Percentiles rank a stretch among this genome's conserved stretches.
phyloP scores from a whole-genome alignment of 345 rosid genomes.

The Populus deltoides region DNA sequence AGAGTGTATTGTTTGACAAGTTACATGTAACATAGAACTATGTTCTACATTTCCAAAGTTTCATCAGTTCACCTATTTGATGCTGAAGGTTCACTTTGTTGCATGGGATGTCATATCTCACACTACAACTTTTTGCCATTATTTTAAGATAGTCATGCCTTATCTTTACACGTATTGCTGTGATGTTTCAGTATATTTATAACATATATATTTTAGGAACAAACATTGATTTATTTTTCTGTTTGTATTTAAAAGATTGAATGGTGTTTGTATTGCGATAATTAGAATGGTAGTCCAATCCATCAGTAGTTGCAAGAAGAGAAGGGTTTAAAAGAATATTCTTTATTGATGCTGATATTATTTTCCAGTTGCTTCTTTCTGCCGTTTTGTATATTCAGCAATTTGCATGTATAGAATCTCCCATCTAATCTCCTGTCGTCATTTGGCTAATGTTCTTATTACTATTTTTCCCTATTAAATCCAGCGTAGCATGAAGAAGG shows the following conservation, averaged over 20 bases:
- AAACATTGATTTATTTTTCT: no score
- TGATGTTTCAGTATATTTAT: no score
- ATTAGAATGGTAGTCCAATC: background rate
- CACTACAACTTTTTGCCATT: background rate
- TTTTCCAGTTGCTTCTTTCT: background rate
- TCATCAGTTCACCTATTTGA: background rate
- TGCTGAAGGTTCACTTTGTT: background rate
- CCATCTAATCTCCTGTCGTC: background rate
- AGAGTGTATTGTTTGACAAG: background rate
- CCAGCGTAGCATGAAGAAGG: conserved; percentile 72
- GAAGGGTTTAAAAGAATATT: background rate
- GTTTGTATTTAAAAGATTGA: background rate
- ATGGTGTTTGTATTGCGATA: background rate
- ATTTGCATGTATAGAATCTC: background rate
- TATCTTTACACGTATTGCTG: no score
- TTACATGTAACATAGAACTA: background rate
- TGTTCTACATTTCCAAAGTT: background rate
- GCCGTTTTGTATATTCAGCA: background rate
- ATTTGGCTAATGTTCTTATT: conserved; percentile 11
- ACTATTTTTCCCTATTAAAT: conserved; percentile 2
- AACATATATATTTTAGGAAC: no score
- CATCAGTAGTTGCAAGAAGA: background rate
- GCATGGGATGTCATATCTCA: background rate
- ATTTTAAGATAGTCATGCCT: background rate
- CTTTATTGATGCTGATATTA: background rate